phyloP scores from a whole-genome alignment of 345 rosid species.

The Eucalyptus sp. region DNA sequence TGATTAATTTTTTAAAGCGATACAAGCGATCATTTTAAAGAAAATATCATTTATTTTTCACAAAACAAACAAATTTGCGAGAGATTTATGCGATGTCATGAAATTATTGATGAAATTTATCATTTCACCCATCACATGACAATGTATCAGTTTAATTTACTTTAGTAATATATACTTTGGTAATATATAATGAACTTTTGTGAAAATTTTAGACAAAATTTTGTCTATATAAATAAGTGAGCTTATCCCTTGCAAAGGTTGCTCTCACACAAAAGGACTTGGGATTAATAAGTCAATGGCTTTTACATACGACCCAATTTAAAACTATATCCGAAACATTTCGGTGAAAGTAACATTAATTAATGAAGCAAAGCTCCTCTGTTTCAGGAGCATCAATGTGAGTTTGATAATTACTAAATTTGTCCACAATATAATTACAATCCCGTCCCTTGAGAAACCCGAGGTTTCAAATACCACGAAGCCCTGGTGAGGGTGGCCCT shows the following conservation, averaged over 20 bases:
- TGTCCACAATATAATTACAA: background rate
- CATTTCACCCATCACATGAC: background rate
- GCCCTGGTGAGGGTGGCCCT: background rate
- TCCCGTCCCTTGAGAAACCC: background rate
- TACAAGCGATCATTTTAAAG: background rate
- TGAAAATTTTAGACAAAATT: background rate
- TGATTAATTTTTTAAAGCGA: background rate
- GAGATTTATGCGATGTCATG: background rate
- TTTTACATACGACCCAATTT: background rate
- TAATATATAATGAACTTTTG: background rate
- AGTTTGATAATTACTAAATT: background rate
- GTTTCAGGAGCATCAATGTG: background rate
- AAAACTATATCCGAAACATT: background rate
- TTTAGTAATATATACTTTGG: background rate
- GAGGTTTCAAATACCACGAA: background rate
- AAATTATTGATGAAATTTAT: background rate
- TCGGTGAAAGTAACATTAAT: background rate
- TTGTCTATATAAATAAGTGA: background rate
- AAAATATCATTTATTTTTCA: background rate
- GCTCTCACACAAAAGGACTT: background rate
- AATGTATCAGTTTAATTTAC: background rate
- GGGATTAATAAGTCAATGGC: background rate
- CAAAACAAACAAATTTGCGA: background rate
- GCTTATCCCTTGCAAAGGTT: background rate
- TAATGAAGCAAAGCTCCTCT: background rate